These are phyloP conservation scores for Verticillium albo-atrum DNA, from an alignment of 2,329 filamentous ascomycete species.

Conservation along the genomic window DNA sequence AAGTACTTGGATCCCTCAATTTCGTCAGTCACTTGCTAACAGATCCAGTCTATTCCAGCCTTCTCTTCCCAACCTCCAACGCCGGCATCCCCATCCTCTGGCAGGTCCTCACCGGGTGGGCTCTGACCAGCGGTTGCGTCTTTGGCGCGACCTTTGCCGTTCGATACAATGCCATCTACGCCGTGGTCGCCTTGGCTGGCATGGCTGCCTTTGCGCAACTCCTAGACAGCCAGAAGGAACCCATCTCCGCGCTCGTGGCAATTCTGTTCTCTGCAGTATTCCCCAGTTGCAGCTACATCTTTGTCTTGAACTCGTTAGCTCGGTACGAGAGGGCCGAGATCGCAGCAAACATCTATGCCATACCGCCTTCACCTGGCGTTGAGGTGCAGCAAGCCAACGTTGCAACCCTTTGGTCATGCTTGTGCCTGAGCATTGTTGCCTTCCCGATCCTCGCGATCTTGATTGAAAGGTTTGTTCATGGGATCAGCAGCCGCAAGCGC, in stretches of 20 bases:
- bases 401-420: neutral
- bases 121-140: constrained; percentile 58
- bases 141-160: constrained; percentile 31
- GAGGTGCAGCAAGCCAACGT: constrained; percentile 7
- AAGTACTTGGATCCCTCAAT: neutral
- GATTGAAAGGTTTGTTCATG: constrained; percentile 12
- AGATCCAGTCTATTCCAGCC: constrained; percentile 34
- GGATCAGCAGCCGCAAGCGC: constrained; percentile 55
- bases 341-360: constrained; percentile 11
- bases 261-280: constrained; percentile 16
- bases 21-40: neutral
- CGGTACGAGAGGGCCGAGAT: constrained; percentile 14
- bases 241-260: constrained; percentile 4
- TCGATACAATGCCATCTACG: constrained; percentile 14
- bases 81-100: constrained; percentile 21
- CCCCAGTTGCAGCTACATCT: constrained; percentile 22
- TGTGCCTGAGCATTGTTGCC: neutral
- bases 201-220: constrained; percentile 10
- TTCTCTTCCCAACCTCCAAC: constrained; percentile 11
- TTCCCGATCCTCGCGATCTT: neutral
- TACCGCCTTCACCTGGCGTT: constrained; percentile 16
- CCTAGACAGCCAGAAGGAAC: neutral
- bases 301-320: constrained; percentile 18
- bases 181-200: constrained; percentile 15
- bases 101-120: constrained; percentile 39